Evolutionary conservation across 495 filamentous ascomycete genomes (phyloP), one percentile per base, ranked within the genome.

Genomic region (Schizothecium vesticola): DNA sequence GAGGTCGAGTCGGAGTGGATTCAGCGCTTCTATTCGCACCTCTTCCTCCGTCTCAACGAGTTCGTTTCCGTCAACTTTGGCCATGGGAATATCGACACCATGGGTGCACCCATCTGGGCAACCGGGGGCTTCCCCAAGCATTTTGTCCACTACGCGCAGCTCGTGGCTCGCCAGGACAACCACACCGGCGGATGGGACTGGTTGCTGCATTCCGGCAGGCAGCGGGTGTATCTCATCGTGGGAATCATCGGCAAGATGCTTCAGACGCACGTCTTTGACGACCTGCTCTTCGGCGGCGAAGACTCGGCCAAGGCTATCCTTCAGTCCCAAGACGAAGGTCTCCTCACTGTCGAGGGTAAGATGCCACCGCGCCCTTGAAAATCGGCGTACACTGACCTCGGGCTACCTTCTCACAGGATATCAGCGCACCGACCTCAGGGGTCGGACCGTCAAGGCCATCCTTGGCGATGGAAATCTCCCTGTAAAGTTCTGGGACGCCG

Each of bases 201-300:
- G 16, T 56, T 85, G 64, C 56, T 86, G 11, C 63, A 71, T 59
- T 70, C 78, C 33, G 65, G 58, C 12, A 3, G 3, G 21, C 74
- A 78, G 29, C 76, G 83, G 24, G 77, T 74, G 67, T 81, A 74
- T 71, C 70, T 86, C 16, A 64, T 83, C 21, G 75, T 77, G 67
- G 81, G 75, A 4, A 73, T 86, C 12, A 61, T 85, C 1, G 74
- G 72, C 10, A 79, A 76, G 72, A 71, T 83, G 58, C 66, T 86
- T 28, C 77, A 82, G 66, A 77, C 67, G 55, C 74, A 73, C 23
- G 75, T 86, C 9, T 86, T 83, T 66, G 76, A 76, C 33, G 75
- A 78, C 28, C 68, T 83, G 56, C 67, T 85, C 1, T 86, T 83
- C 69, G 82, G 84, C 4, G 81, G 76, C 1, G 69, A 73, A 7